A percentile compares a stretch with the other conserved stretches of the same genome.
Evolutionary conservation across 495 filamentous ascomycete species (phyloP).

Genomic region (Hypoxylon crocopeplum): DNA sequence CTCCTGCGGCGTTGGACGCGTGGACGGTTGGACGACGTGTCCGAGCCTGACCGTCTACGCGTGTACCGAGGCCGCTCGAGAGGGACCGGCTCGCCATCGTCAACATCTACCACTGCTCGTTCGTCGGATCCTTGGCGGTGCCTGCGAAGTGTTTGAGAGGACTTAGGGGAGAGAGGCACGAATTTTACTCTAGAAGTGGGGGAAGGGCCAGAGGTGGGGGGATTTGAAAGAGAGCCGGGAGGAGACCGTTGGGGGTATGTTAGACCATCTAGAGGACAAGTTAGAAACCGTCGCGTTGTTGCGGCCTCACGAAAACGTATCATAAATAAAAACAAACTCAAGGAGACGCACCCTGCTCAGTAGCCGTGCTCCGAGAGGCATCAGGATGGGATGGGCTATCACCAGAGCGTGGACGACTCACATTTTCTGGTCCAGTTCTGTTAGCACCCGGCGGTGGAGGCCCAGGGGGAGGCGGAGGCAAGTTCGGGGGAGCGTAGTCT

Average conservation of each 20-base stretch:
- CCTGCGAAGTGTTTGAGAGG: constrained; percentile 47
- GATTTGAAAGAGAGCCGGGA: background rate
- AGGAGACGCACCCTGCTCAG: constrained; percentile 47
- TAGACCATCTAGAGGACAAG: constrained; percentile 48
- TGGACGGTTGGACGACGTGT: constrained; percentile 43
- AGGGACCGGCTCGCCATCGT: constrained; percentile 11
- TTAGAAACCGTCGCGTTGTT: constrained; percentile 15
- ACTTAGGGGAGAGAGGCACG: constrained; percentile 52
- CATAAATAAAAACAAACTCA: constrained; percentile 26
- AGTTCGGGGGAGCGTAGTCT: constrained; percentile 43
- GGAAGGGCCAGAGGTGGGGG: constrained; percentile 5
- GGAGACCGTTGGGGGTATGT: constrained; percentile 20
- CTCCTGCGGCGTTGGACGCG: constrained; percentile 26
- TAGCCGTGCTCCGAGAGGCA: constrained; percentile 40
- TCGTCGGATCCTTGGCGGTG: constrained; percentile 39
- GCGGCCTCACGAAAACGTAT: background rate
- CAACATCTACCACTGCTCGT: constrained; percentile 3
- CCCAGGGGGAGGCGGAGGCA: constrained; percentile 46
- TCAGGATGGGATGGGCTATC: constrained; percentile 33
- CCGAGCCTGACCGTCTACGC: constrained; percentile 43
- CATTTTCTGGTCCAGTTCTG: constrained; percentile 43
- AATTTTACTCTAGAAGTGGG: constrained; percentile 48
- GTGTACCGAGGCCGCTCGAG: constrained; percentile 7
- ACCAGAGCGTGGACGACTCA: constrained; percentile 43
- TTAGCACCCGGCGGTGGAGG: constrained; percentile 39